Evolutionary conservation across 345 rosid genomes (phyloP).

Genomic region (Gossypioides kirkii): DNA sequence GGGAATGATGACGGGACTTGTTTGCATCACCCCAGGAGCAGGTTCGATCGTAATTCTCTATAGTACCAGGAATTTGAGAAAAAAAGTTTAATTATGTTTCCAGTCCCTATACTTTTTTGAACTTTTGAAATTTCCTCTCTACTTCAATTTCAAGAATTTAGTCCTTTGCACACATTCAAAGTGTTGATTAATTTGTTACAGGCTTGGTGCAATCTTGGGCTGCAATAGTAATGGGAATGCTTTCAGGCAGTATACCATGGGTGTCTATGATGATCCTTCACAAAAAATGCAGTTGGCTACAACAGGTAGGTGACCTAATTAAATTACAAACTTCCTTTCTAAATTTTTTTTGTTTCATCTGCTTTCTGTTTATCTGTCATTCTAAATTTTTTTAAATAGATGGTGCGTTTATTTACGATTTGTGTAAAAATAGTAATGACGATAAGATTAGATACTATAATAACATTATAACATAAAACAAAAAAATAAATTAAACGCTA

Average conservation of each 20-base stretch:
- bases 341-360: background rate
- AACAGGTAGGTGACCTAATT: conserved; percentile 35
- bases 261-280: conserved; percentile 94
- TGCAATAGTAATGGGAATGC: conserved; percentile 67
- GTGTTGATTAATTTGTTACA: conserved; percentile 12
- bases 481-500: too few relatives aligned
- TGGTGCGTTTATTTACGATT: too few relatives aligned
- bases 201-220: conserved; percentile 94
- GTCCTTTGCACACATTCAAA: too few relatives aligned
- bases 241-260: conserved; percentile 89
- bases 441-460: too few relatives aligned
- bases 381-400: too few relatives aligned
- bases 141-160: too few relatives aligned
- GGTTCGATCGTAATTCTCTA: conserved; percentile 32
- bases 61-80: background rate
- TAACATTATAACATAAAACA: too few relatives aligned
- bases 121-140: too few relatives aligned
- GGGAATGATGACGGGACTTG: conserved; percentile 93
- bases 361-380: too few relatives aligned
- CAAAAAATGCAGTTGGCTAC: conserved; percentile 59
- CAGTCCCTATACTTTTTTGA: too few relatives aligned
- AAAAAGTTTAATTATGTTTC: too few relatives aligned
- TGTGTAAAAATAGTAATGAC: too few relatives aligned
- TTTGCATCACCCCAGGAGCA: conserved; percentile 88
- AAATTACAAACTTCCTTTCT: background rate